Percentiles rank a stretch among this genome's conserved stretches.
phyloP scores from a whole-genome alignment of 169 alveolate species.

The Ichthyophthirius multifiliis region DNA sequence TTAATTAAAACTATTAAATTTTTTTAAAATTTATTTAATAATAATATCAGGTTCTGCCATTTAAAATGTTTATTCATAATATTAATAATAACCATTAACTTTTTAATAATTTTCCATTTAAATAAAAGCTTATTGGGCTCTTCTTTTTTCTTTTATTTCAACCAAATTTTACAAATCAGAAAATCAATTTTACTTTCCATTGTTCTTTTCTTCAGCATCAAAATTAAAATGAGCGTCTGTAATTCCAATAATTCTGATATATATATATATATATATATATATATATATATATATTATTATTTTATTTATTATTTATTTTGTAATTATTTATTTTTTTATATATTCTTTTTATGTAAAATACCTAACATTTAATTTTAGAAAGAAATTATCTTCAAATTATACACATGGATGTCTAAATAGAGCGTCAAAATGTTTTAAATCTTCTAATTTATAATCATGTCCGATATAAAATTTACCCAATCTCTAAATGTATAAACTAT shows the following conservation, averaged over 20 bases:
- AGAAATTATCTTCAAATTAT: background rate
- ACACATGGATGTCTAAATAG: background rate
- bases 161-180: background rate
- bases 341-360: background rate
- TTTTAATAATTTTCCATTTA: background rate
- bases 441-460: background rate
- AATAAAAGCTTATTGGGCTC: background rate
- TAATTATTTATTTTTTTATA: background rate
- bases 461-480: background rate
- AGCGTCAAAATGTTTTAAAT: background rate
- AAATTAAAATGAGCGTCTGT: background rate
- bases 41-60: background rate
- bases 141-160: background rate
- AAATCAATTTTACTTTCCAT: background rate
- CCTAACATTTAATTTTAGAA: background rate
- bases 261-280: no score
- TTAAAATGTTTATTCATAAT: background rate
- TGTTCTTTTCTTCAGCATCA: conserved; percentile 5
- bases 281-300: no score
- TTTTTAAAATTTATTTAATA: background rate
- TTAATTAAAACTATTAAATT: background rate
- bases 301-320: no score
- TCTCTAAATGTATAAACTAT: background rate
- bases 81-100: background rate
- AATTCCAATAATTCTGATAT: background rate